Percentiles rank a stretch among this genome's conserved stretches.
phyloP scores from a whole-genome alignment of 371 early-diverging fungal species.

The Chytridiales sp. region DNA sequence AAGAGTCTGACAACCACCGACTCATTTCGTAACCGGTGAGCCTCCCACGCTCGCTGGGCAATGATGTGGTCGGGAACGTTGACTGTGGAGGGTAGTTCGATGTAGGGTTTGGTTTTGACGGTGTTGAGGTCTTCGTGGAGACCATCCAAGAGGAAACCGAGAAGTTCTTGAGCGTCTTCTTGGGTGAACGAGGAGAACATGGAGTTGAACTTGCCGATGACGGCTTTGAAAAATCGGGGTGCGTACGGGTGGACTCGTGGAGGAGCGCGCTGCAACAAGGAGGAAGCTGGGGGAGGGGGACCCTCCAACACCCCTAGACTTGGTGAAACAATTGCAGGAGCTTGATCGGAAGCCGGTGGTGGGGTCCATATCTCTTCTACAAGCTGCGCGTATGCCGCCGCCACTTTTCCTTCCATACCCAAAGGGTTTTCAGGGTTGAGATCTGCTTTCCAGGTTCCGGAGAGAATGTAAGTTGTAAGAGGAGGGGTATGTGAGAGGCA shows the following conservation, averaged over 20 bases:
- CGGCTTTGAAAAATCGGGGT: conserved; percentile 9
- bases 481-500: conserved; percentile 85
- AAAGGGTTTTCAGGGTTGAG: conserved; percentile 71
- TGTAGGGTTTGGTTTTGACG: not conserved
- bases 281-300: not conserved
- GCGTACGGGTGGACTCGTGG: not conserved
- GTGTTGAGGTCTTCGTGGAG: conserved; percentile 61
- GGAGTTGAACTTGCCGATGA: conserved; percentile 41
- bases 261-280: not conserved
- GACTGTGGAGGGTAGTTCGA: too few species aligned
- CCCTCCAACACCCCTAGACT: conserved; percentile 26
- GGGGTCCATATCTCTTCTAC: conserved; percentile 39
- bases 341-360: conserved; percentile 19
- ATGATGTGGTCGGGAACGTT: too few species aligned
- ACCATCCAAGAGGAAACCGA: conserved; percentile 51
- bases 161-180: conserved; percentile 64
- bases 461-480: conserved; percentile 76
- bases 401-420: conserved; percentile 72
- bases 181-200: conserved; percentile 54
- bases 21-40: conserved; percentile 16
- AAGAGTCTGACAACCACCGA: too few species aligned
- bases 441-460: conserved; percentile 53
- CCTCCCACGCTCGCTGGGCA: not conserved
- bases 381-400: conserved; percentile 41
- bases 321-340: conserved; percentile 21